A percentile compares a stretch with the other conserved stretches of the same genome.
Conservation (phyloP, 164 flowering plant species). For the Berberis thunbergii region DNA sequence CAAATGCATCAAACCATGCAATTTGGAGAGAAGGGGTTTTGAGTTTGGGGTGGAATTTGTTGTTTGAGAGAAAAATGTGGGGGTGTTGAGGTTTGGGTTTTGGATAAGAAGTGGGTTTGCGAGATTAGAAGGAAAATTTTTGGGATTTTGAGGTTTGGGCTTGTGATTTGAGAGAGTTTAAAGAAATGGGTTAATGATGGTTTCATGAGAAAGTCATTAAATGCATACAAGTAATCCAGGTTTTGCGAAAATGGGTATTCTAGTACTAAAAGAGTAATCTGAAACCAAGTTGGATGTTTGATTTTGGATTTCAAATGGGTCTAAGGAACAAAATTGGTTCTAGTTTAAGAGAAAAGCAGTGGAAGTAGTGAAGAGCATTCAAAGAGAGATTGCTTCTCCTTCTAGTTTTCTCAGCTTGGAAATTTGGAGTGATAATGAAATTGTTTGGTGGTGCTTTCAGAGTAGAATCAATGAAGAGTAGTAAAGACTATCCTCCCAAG, state of each 20-base stretch:
- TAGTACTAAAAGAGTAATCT: neutral
- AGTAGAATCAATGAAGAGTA: neutral
- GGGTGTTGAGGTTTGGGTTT: too few relatives aligned
- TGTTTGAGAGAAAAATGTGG: too few relatives aligned
- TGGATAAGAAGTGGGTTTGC: too few relatives aligned
- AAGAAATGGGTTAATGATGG: neutral
- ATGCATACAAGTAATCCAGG: neutral
- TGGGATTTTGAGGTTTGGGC: too few relatives aligned
- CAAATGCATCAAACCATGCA: conserved; percentile 1
- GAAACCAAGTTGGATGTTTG: neutral
- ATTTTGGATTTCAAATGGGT: neutral
- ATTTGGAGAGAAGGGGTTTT: neutral
- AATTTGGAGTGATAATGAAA: too few relatives aligned
- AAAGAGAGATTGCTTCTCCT: too few relatives aligned
- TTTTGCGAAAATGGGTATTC: neutral
- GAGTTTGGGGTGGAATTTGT: too few relatives aligned
- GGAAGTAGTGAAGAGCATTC: too few relatives aligned
- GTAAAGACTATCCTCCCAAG: neutral
- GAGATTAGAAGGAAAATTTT: too few relatives aligned
- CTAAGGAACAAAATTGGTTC: too few relatives aligned
- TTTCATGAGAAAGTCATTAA: neutral
- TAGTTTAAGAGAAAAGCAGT: too few relatives aligned
- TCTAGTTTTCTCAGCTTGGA: too few relatives aligned
- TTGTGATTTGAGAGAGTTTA: neutral
- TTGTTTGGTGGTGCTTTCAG: neutral